A percentile compares a stretch with the other conserved stretches of the same genome.
phyloP scores from a whole-genome alignment of 2,329 filamentous ascomycete genomes.

The Colletotrichum nymphaeae region DNA sequence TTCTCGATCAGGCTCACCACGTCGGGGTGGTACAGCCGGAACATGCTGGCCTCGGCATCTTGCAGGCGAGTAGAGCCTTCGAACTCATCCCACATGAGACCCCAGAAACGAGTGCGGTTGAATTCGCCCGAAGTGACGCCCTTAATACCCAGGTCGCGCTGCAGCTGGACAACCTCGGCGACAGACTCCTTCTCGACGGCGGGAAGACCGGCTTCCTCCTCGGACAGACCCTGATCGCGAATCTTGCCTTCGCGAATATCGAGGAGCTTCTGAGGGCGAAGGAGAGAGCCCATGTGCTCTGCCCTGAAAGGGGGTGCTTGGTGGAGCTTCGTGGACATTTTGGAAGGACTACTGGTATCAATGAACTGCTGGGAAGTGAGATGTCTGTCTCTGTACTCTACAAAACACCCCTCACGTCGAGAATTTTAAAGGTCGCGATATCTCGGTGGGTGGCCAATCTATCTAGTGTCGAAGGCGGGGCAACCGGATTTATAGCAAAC shows the following conservation, averaged over 20 bases:
- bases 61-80: constrained; percentile 60
- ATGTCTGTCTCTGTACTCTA: background rate
- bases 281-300: constrained; percentile 80
- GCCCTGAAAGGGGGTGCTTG: constrained; percentile 72
- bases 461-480: constrained; percentile 6
- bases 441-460: background rate
- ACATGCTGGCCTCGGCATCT: constrained; percentile 62
- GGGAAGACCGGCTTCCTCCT: constrained; percentile 65
- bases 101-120: constrained; percentile 62
- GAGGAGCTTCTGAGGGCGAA: constrained; percentile 69
- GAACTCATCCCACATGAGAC: constrained; percentile 65
- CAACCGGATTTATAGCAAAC: constrained; percentile 17
- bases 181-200: constrained; percentile 74
- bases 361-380: no score
- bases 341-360: background rate
- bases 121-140: constrained; percentile 79
- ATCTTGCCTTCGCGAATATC: constrained; percentile 66
- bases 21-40: constrained; percentile 66
- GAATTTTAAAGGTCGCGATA: constrained; percentile 3
- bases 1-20: constrained; percentile 65
- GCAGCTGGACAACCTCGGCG: constrained; percentile 74
- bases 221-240: constrained; percentile 58
- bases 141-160: constrained; percentile 74
- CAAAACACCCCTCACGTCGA: background rate
- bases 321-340: constrained; percentile 30